Conservation (phyloP, 192 early-diverging fungal species). For the Borealophlyctis nickersoniae region DNA sequence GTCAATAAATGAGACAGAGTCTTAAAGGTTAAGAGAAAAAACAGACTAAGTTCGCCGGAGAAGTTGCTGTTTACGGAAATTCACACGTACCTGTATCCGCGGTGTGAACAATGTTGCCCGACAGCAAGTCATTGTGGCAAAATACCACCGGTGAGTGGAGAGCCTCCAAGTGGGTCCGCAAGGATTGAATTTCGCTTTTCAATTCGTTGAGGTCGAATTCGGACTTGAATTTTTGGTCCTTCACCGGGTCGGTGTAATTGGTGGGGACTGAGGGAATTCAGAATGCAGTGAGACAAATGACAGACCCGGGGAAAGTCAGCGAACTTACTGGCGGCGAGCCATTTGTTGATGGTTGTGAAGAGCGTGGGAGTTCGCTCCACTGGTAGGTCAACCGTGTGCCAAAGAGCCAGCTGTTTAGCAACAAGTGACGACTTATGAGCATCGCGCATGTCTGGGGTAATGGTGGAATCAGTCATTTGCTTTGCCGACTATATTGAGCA, state of each 20-base stretch:
- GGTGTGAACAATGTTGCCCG: conserved; percentile 84
- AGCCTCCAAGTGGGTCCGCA: conserved; percentile 54
- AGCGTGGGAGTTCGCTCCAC: conserved; percentile 45
- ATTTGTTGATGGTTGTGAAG: conserved; percentile 69
- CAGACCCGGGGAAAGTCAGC: background rate
- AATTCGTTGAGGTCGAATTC: conserved; percentile 20
- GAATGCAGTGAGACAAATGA: conserved; percentile 1
- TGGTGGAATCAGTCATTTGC: background rate
- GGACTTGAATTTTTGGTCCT: conserved; percentile 51
- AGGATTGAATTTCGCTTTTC: conserved; percentile 34
- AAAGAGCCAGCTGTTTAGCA: conserved; percentile 72
- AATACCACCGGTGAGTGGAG: conserved; percentile 80
- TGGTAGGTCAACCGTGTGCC: conserved; percentile 70
- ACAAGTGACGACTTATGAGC: conserved; percentile 70
- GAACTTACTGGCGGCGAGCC: conserved; percentile 48
- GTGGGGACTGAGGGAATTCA: conserved; percentile 49
- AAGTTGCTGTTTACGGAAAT: background rate
- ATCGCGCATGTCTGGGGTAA: conserved; percentile 65
- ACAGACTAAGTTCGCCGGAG: conserved; percentile 3
- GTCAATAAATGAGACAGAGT: conserved; percentile 76
- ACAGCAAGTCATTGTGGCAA: conserved; percentile 89
- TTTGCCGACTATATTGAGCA: too few relatives aligned
- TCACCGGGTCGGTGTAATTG: conserved; percentile 50
- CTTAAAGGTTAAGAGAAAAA: conserved; percentile 7
- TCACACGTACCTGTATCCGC: conserved; percentile 38